Conservation (phyloP, 768 basidiomycete genomes). For the Chalciporus sphaerocephalus region DNA sequence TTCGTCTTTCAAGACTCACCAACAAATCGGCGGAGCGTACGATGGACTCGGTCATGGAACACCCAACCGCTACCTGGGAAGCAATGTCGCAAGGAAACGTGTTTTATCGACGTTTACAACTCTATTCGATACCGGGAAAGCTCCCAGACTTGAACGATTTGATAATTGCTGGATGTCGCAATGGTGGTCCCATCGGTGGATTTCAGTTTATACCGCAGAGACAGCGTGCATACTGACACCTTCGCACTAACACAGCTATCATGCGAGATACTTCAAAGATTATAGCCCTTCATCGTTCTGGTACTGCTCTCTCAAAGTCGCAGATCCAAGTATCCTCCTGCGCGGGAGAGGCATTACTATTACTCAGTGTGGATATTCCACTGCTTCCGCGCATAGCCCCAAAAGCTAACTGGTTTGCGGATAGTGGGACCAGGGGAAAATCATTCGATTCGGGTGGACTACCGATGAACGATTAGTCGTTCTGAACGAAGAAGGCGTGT, state of each 20-base stretch:
- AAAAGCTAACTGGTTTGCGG: conserved; percentile 14
- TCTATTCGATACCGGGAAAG: conserved; percentile 80
- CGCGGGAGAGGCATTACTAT: conserved; percentile 66
- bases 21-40: not conserved
- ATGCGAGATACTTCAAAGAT: conserved; percentile 84
- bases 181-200: conserved; percentile 87
- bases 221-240: conserved; percentile 3
- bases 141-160: conserved; percentile 76
- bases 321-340: conserved; percentile 88
- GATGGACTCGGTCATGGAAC: conserved; percentile 47
- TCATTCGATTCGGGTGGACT: conserved; percentile 82
- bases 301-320: conserved; percentile 59
- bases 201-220: conserved; percentile 1
- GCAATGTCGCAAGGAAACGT: conserved; percentile 82
- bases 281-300: conserved; percentile 59
- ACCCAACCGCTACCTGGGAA: conserved; percentile 84
- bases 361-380: conserved; percentile 64
- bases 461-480: conserved; percentile 77
- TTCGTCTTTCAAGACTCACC: not conserved
- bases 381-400: not conserved
- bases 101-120: conserved; percentile 82
- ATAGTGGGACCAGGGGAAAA: conserved; percentile 88
- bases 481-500: conserved; percentile 88
- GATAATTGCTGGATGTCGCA: conserved; percentile 72
- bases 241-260: conserved; percentile 50